Base-by-base conservation (phyloP, 2,329 filamentous ascomycete species). In the Fusarium sp. region DNA sequence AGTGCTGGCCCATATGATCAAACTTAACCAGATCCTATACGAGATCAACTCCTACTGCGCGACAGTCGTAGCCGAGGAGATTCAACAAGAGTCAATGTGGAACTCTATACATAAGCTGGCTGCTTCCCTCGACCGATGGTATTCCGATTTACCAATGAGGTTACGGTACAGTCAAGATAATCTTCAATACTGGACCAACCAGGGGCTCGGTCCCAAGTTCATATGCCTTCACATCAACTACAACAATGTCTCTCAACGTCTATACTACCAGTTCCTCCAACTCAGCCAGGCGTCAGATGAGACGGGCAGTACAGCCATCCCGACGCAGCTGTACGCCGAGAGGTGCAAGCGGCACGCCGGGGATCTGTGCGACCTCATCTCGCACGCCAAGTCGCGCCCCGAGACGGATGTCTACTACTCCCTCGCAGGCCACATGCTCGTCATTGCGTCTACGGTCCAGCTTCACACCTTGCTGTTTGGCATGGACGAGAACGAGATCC, bases 201-300 rank as follows among this genome's bases (percentile, higher is more conserved):
- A 79, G 29, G 81, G 81, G 2, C 76, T 83, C 4, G 83, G 82
- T 3, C 76, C 79, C 5, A 76, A 79, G 18, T 84, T 83, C 58
- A 79, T 81, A 2, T 81, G 81, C 1, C 75, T 85, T 1, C 81
- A 84, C 64, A 72, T 84, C 2, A 81, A 82, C 4, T 84, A 83
- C 62, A 81, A 84, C 54, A 79, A 84, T 68, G 83, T 81, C 64
- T 77, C 78, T 4, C 80, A 83, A 55, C 75, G 84, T n/a, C 77
- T 85, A 5, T 83, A 81, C 72, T 85, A 84, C 62, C 81, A 81
- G 55, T 84, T 82, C 65, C 76, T 84, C 0, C 72, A 76, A 33
- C 60, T 67, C 31, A 69, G 67, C 9, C 67, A 68, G 6, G 66
- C 83, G 81, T 68, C 49, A 4, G 18, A 51, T 23, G 49, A 33